Conservation (phyloP, 306 rosid genomes). For the Phaseolus lunatus region DNA sequence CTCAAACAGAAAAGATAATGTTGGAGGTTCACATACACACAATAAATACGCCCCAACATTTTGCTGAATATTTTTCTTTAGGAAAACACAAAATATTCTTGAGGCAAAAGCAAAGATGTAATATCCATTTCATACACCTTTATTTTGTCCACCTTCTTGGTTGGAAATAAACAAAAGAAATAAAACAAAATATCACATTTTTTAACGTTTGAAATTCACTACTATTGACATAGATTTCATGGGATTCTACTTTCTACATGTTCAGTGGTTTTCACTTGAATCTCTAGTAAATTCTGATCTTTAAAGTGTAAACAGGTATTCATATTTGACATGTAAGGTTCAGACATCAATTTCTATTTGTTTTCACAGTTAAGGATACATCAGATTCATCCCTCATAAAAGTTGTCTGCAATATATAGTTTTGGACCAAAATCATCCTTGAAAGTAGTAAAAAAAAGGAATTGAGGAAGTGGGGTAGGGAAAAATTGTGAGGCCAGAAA, state of each 20-base stretch:
- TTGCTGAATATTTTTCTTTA: background rate
- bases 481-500: conserved; percentile 50
- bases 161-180: background rate
- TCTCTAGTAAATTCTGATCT: no score
- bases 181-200: background rate
- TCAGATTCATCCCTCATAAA: no score
- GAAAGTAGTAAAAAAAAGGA: background rate
- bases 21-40: conserved; percentile 42
- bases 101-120: background rate
- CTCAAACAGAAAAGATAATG: conserved; percentile 42
- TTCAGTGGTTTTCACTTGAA: background rate
- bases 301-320: no score
- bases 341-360: no score
- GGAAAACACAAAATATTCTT: background rate
- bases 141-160: conserved; percentile 9
- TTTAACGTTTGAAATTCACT: background rate
- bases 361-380: no score
- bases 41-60: conserved; percentile 23
- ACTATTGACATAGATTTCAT: background rate
- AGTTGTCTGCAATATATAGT: no score
- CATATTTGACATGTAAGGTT: no score
- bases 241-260: background rate
- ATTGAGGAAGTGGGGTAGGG: background rate
- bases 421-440: no score
- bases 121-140: conserved; percentile 9